Evolutionary conservation across 1,284 basidiomycete species (phyloP).

Genomic region (Cutaneotrichosporon cyanovorans): DNA sequence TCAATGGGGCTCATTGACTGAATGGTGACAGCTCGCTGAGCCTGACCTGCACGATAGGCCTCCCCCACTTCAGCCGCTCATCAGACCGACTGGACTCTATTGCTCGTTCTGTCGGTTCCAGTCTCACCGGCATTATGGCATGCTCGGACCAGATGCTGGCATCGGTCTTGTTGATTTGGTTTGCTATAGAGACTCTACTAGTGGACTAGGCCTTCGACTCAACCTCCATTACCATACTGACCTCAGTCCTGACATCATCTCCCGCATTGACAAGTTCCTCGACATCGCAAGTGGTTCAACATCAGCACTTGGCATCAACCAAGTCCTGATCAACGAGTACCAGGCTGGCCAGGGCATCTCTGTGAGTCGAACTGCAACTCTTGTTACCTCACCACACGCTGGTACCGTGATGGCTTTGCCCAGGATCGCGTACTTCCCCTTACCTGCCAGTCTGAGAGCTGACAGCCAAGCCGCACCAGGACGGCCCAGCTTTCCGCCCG

Average conservation of each 20-base stretch:
- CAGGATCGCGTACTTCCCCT: background rate
- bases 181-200: too few species aligned
- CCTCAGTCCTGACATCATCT: conserved; percentile 64
- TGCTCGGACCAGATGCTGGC: too few species aligned
- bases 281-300: conserved; percentile 27
- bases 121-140: too few species aligned
- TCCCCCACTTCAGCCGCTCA: too few species aligned
- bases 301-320: conserved; percentile 59
- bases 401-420: background rate
- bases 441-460: conserved; percentile 6
- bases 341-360: conserved; percentile 84
- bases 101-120: too few species aligned
- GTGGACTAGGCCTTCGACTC: background rate
- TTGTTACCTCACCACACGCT: background rate
- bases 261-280: conserved; percentile 51
- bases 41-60: too few species aligned
- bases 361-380: too few species aligned
- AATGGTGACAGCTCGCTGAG: too few species aligned
- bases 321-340: conserved; percentile 86
- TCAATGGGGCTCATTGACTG: too few species aligned
- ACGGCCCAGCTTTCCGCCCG: conserved; percentile 79
- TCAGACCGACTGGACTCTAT: too few species aligned
- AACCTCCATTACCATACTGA: conserved; percentile 1
- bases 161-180: too few species aligned
- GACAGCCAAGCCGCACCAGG: conserved; percentile 72